Conservation (phyloP, 1,139 yeast genomes). For the Diutina sp. region DNA sequence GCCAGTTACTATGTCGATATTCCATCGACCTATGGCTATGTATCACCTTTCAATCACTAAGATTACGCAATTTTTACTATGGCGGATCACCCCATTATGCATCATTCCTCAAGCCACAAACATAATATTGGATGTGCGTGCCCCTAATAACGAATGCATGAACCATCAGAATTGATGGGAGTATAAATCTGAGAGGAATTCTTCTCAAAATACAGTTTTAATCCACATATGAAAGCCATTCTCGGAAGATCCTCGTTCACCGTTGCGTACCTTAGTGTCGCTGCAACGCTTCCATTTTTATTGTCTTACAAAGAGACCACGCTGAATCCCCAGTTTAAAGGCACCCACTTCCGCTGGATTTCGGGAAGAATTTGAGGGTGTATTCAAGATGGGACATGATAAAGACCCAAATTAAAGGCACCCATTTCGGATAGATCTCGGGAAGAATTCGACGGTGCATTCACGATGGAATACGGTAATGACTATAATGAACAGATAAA, state of each 20-base stretch:
- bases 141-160: not conserved
- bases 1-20: not conserved
- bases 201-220: not conserved
- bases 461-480: not conserved
- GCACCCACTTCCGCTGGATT: conserved; percentile 25
- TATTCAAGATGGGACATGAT: conserved; percentile 3
- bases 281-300: conserved; percentile 29
- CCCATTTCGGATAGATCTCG: conserved; percentile 25
- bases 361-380: conserved; percentile 15
- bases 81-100: not conserved
- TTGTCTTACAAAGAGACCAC: conserved; percentile 29
- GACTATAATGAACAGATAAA: not conserved
- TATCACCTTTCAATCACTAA: not conserved
- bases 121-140: not conserved
- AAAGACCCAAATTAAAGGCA: conserved; percentile 17
- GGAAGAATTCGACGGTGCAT: conserved; percentile 12
- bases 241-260: conserved; percentile 16
- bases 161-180: not conserved
- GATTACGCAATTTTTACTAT: not conserved
- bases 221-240: not conserved
- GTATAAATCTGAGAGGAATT: not conserved
- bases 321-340: conserved; percentile 14
- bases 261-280: conserved; percentile 27
- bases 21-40: not conserved
- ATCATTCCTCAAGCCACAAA: not conserved